Base-by-base conservation (phyloP, 2,329 filamentous ascomycete species). In the Fusarium sp. region DNA sequence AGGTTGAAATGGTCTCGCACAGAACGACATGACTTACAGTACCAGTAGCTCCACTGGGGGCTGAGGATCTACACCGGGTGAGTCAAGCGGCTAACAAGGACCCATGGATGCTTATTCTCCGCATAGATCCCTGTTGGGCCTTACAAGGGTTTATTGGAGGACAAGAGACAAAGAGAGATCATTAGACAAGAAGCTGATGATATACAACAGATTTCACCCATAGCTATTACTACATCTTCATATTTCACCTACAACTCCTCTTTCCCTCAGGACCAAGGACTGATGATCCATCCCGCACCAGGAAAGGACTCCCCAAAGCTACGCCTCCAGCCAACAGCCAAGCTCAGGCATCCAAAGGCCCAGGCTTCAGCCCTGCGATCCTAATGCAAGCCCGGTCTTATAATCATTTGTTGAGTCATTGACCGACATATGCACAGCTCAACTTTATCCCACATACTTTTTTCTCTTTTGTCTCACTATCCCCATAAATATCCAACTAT, bases 31-130 rank as follows among this genome's bases (percentile, higher is more conserved):
- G 36, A 19, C 42, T 12, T 11, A 15, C 25, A 7, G 12, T 3
- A 43, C 39, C 42, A 7, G 12, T 3, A 43, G 42, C 42, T 61
- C 63, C 64, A 57, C 64, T 45, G 19, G 6, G n/a, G 7, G 12
- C 35, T 54, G 53, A 19, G 19, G 19, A 62, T 57, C 50, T 25
- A 40, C 38, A 40, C 60, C 61, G 51, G 61, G 55, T 69, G 67
- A 69, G 64, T 69, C 67, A 70, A 51, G 51, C 64, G 64, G 67
- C 44, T 42, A 56, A 32, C 19, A 22, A 24, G 47, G 25, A 38
- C n/a, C 38, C 29, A 22, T 28, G 47, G 25, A 38, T 15, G 32
- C 29, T 38, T 29, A 12, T 34, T 11, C 38, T 35, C 55, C 41
- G 28, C 48, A 12, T 19, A 26, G 24, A 24, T 34, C 40, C 47